Percentiles rank a stretch among this genome's conserved stretches.
These are phyloP conservation scores for Solanum hybrid DNA, from an alignment of 305 asterid genomes.

Conservation along the genomic window DNA sequence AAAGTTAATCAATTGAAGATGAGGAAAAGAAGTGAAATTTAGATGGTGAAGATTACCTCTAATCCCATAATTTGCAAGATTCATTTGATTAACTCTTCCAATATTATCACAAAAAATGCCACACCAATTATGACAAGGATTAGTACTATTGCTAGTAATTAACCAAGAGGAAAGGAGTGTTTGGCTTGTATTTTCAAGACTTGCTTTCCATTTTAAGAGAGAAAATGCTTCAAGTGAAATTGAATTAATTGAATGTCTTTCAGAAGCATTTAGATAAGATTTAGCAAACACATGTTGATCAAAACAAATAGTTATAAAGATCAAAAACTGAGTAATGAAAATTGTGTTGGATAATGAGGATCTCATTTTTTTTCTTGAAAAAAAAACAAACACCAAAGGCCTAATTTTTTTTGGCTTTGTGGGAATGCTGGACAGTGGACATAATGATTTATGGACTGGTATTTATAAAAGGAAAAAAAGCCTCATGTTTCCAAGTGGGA, in stretches of 20 bases:
- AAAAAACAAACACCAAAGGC: neutral
- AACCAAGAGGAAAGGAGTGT: slow-evolving; percentile 19
- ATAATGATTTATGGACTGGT: neutral
- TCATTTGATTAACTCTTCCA: slow-evolving; percentile 8
- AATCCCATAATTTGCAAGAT: slow-evolving; percentile 13
- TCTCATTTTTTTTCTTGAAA: neutral
- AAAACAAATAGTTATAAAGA: neutral
- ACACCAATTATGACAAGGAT: slow-evolving; percentile 16
- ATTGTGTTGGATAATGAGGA: neutral
- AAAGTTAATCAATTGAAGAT: slow-evolving; percentile 8
- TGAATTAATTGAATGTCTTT: neutral
- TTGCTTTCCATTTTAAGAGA: slow-evolving; percentile 21
- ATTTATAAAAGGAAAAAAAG: neutral
- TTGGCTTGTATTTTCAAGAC: slow-evolving; percentile 17
- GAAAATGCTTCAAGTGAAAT: slow-evolving; percentile 5
- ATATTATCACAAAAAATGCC: slow-evolving; percentile 21
- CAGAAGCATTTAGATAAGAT: neutral
- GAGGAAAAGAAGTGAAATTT: slow-evolving; percentile 12
- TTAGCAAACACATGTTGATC: neutral
- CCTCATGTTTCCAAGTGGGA: neutral
- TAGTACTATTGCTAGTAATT: neutral
- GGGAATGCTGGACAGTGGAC: neutral
- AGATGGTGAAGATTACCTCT: slow-evolving; percentile 12
- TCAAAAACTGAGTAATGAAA: neutral
- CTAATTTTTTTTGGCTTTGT: neutral